These are phyloP conservation scores for Crataegus laevigata DNA, from an alignment of 306 rosid genomes.

Conservation along the genomic window DNA sequence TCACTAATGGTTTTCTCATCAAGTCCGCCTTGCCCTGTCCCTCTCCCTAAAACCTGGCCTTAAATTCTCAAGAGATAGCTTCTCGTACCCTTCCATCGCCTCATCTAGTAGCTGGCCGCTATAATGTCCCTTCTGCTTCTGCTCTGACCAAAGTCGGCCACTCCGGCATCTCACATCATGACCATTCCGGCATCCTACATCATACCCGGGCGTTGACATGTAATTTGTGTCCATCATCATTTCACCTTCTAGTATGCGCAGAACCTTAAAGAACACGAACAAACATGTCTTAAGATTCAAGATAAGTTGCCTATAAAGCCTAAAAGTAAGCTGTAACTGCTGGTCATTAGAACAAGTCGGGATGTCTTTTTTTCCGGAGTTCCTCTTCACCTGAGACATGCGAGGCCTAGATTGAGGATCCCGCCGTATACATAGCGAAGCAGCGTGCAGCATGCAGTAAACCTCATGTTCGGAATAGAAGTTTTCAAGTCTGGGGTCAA, in stretches of 20 bases:
- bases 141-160: slow-evolving; percentile 65
- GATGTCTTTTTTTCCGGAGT: background rate
- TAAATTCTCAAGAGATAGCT: slow-evolving; percentile 54
- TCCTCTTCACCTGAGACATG: slow-evolving; percentile 76
- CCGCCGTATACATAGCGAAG: slow-evolving; percentile 84
- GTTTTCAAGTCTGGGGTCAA: slow-evolving; percentile 80
- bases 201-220: slow-evolving; percentile 59
- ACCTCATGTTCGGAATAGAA: slow-evolving; percentile 66
- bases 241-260: slow-evolving; percentile 93
- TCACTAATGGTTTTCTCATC: slow-evolving; percentile 47
- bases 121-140: slow-evolving; percentile 49
- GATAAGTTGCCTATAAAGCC: background rate
- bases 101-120: slow-evolving; percentile 55
- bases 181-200: slow-evolving; percentile 68
- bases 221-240: slow-evolving; percentile 73
- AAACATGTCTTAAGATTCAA: background rate
- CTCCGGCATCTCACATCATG: slow-evolving; percentile 52
- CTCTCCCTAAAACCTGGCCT: slow-evolving; percentile 63
- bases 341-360: background rate
- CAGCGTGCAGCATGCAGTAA: slow-evolving; percentile 87
- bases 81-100: slow-evolving; percentile 56
- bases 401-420: slow-evolving; percentile 91
- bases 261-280: slow-evolving; percentile 48
- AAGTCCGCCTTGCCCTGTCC: slow-evolving; percentile 43
- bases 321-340: background rate